These are phyloP conservation scores for Vigna radiata DNA, from an alignment of 306 rosid genomes.

Conservation along the genomic window DNA sequence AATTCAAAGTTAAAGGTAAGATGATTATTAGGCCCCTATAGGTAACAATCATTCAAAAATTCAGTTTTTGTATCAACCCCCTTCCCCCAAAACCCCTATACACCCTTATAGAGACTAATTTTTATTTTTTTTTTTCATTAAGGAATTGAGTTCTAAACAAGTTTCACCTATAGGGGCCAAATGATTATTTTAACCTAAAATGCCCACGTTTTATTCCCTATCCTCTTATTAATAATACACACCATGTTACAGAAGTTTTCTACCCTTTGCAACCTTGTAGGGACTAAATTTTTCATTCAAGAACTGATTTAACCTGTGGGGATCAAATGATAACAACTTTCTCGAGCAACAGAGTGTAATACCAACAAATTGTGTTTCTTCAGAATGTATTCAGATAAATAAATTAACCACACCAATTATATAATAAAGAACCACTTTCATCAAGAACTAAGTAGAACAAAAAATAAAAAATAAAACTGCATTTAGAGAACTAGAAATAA, in stretches of 20 bases:
- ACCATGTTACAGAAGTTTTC: not conserved
- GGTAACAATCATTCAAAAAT: not conserved
- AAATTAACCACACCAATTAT: not conserved
- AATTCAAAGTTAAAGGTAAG: not conserved
- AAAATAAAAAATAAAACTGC: not conserved
- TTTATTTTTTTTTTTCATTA: too few species aligned
- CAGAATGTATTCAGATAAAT: not conserved
- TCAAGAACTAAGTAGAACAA: constrained; percentile 7
- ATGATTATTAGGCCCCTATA: not conserved
- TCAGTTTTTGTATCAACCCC: not conserved
- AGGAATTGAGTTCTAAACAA: too few species aligned
- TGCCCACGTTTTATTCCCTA: not conserved
- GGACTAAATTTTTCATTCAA: not conserved
- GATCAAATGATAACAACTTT: not conserved
- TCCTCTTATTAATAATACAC: not conserved
- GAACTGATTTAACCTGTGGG: not conserved
- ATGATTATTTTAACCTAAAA: not conserved
- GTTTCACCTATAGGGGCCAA: too few species aligned
- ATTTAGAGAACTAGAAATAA: constrained; percentile 21
- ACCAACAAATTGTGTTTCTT: constrained; percentile 12
- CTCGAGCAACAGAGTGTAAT: constrained; percentile 8
- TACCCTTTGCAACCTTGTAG: not conserved
- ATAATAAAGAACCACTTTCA: not conserved
- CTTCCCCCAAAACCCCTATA: too few species aligned
- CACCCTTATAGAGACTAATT: not conserved